Conservation (phyloP, 2,329 filamentous ascomycete genomes). For the Aspergillus aculeatinus region DNA sequence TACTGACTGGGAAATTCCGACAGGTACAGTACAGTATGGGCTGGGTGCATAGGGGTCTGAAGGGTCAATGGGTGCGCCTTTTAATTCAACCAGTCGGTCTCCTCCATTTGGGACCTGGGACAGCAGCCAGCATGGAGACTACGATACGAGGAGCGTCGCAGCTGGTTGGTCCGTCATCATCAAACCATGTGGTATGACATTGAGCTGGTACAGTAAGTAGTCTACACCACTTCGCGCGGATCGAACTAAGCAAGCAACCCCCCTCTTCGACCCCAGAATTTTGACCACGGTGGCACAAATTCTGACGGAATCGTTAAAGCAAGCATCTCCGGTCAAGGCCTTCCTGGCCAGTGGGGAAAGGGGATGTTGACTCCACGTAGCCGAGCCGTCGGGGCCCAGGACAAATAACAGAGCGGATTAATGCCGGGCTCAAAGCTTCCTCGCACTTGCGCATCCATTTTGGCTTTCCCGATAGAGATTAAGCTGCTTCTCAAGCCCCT, state of each 20-base stretch:
- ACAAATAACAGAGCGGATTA: constrained; percentile 10
- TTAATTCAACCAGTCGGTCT: neutral
- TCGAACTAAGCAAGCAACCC: neutral
- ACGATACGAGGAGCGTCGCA: neutral
- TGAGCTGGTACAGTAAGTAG: neutral
- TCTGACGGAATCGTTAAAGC: neutral
- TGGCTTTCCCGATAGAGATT: constrained; percentile 13
- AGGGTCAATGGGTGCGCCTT: neutral
- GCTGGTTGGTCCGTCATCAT: neutral
- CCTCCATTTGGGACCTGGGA: neutral
- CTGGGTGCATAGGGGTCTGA: neutral
- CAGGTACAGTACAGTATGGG: neutral
- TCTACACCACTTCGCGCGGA: neutral
- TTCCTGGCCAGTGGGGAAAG: neutral
- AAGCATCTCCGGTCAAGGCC: neutral
- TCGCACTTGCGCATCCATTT: constrained; percentile 3
- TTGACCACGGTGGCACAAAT: neutral
- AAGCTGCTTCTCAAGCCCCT: constrained; percentile 10
- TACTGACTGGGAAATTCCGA: neutral
- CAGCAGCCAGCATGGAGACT: neutral
- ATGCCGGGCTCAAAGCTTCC: constrained; percentile 16
- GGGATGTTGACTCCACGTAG: neutral
- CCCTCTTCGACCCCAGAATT: neutral
- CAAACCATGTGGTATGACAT: neutral
- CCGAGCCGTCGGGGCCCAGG: neutral